Evolutionary conservation across 495 filamentous ascomycete genomes (phyloP).

Genomic region (Corynascus novoguineensis): DNA sequence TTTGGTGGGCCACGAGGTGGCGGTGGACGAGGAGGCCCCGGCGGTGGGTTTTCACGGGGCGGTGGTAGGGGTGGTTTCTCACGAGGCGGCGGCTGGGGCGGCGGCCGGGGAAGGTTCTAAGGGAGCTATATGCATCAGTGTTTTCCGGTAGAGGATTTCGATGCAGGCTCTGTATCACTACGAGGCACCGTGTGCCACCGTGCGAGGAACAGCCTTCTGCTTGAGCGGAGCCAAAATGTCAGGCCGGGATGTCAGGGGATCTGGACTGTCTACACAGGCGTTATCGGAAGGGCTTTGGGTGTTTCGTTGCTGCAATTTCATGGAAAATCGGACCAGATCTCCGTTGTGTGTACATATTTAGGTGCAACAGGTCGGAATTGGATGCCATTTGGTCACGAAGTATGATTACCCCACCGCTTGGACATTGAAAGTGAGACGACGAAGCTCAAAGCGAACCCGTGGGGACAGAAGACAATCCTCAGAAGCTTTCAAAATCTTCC

Average conservation of each 20-base stretch:
- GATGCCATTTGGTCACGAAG: not conserved
- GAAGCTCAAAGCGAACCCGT: too few species aligned
- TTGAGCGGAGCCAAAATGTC: constrained; percentile 14
- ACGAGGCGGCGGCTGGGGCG: constrained; percentile 23
- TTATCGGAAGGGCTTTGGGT: constrained; percentile 25
- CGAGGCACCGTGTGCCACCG: not conserved
- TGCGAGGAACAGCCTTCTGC: constrained; percentile 7
- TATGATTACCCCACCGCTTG: not conserved
- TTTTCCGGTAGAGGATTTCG: not conserved
- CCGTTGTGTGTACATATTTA: constrained; percentile 4
- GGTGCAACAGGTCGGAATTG: constrained; percentile 1
- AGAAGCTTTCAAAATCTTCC: too few species aligned
- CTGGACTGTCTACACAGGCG: constrained; percentile 29
- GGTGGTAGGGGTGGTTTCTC: constrained; percentile 25
- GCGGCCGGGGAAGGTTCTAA: constrained; percentile 17
- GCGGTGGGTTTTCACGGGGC: constrained; percentile 22
- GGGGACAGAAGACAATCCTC: too few species aligned
- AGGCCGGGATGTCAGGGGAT: constrained; percentile 19
- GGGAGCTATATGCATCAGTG: not conserved
- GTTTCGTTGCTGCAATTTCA: constrained; percentile 18
- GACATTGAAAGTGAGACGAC: too few species aligned
- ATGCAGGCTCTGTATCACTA: constrained; percentile 7
- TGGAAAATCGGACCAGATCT: constrained; percentile 8
- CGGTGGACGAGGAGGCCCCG: constrained; percentile 22
- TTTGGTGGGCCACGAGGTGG: constrained; percentile 28